Conservation (phyloP, 129 eudicot species). For the Tanacetum coccineum region DNA sequence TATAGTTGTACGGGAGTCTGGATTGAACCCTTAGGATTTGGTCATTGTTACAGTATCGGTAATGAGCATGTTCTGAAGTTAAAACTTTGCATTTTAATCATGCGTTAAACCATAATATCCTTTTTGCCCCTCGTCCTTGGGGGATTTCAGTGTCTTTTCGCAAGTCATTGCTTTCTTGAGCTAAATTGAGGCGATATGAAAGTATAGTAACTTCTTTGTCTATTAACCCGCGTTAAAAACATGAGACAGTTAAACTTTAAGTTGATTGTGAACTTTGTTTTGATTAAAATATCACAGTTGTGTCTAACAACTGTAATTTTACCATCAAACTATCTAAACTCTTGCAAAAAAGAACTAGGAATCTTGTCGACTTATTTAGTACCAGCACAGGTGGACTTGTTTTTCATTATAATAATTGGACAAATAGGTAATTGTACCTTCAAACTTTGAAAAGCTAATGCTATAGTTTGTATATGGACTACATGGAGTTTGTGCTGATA, state of each 20-base stretch:
- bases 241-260: not conserved
- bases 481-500: slow-evolving; percentile 1
- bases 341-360: not conserved
- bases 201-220: not conserved
- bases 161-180: not conserved
- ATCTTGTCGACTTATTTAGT: not conserved
- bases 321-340: not conserved
- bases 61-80: too few species aligned
- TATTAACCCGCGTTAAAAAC: too few species aligned
- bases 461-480: not conserved
- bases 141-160: not conserved
- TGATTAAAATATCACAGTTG: not conserved
- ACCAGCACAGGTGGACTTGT: not conserved
- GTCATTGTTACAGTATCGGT: not conserved
- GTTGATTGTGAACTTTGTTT: too few species aligned
- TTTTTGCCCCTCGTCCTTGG: not conserved
- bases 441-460: not conserved
- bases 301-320: not conserved
- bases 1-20: not conserved
- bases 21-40: not conserved
- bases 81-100: not conserved
- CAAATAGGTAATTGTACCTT: not conserved
- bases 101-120: not conserved
- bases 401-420: not conserved
- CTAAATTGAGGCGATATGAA: slow-evolving; percentile 2